Conservation (phyloP, 2,329 filamentous ascomycete genomes). For the Arthrobotrys pseudoclavata region DNA sequence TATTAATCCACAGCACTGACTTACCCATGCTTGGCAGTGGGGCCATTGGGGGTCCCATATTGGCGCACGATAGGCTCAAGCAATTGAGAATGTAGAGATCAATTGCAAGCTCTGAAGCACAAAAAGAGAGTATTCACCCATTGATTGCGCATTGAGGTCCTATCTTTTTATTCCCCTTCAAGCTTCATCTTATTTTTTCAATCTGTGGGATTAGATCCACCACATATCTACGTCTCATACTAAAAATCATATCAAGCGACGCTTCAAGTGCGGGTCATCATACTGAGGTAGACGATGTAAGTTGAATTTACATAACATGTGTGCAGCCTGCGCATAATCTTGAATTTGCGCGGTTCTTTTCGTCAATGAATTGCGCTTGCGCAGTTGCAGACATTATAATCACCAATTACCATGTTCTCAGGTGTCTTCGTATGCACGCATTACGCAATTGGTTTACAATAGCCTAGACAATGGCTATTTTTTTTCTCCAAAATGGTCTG, state of each 20-base stretch:
- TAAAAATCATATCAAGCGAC: too few relatives aligned
- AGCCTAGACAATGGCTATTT: not conserved
- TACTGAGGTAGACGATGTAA: slow-evolving; percentile 8
- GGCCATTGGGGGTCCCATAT: not conserved
- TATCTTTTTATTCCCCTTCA: not conserved
- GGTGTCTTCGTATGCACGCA: not conserved
- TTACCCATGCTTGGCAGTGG: not conserved
- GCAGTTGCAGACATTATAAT: not conserved
- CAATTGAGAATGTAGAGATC: not conserved
- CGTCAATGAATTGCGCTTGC: not conserved
- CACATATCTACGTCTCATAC: not conserved
- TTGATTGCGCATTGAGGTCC: not conserved
- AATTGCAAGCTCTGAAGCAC: not conserved
- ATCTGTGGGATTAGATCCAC: not conserved
- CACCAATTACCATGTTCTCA: too few relatives aligned
- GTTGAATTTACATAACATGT: not conserved
- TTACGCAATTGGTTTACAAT: not conserved
- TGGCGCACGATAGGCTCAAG: not conserved
- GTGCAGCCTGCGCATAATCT: not conserved
- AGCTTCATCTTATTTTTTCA: not conserved
- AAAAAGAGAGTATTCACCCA: not conserved
- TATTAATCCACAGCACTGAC: not conserved
- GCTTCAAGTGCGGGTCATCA: not conserved
- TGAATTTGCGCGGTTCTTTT: not conserved
- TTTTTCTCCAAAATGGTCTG: not conserved